Evolutionary conservation across 352 stramenopile genomes (phyloP).

Genomic region (Phytophthora foliorum): DNA sequence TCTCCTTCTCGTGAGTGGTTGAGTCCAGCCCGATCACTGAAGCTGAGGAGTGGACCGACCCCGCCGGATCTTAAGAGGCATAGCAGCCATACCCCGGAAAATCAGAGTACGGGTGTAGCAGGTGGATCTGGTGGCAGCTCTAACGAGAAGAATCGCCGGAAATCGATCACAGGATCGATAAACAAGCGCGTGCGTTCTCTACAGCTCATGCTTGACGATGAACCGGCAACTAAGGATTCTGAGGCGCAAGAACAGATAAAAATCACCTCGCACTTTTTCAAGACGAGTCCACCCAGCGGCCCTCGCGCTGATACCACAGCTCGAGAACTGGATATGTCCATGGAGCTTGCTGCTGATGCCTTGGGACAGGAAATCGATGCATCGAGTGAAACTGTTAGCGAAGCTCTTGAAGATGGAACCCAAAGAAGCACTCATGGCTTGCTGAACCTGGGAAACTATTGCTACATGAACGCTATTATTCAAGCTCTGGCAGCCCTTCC

Average conservation of each 20-base stretch:
- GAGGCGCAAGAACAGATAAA: conserved; percentile 33
- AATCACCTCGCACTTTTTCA: conserved; percentile 61
- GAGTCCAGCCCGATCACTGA: conserved; percentile 62
- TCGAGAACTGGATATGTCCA: conserved; percentile 34
- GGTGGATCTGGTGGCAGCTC: conserved; percentile 22
- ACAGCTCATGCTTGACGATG: conserved; percentile 80
- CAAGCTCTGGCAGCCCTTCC: conserved; percentile 80
- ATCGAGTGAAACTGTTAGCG: conserved; percentile 8
- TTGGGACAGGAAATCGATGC: conserved; percentile 22
- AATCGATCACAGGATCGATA: conserved; percentile 41
- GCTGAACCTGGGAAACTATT: conserved; percentile 95
- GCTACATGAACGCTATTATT: conserved; percentile 96
- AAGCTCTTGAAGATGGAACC: conserved; percentile 20
- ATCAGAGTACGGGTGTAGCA: conserved; percentile 21
- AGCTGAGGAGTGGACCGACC: conserved; percentile 41
- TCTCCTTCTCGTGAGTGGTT: conserved; percentile 70
- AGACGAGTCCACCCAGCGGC: conserved; percentile 31
- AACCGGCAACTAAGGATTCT: conserved; percentile 31
- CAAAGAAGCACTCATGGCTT: conserved; percentile 87
- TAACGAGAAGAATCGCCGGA: conserved; percentile 34
- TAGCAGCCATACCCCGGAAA: conserved; percentile 27
- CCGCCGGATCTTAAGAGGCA: conserved; percentile 48
- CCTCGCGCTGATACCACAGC: conserved; percentile 10
- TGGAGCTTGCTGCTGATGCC: conserved; percentile 36
- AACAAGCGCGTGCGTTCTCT: conserved; percentile 86